phyloP scores from a whole-genome alignment of 306 rosid species.

The Cicer judaicum region DNA sequence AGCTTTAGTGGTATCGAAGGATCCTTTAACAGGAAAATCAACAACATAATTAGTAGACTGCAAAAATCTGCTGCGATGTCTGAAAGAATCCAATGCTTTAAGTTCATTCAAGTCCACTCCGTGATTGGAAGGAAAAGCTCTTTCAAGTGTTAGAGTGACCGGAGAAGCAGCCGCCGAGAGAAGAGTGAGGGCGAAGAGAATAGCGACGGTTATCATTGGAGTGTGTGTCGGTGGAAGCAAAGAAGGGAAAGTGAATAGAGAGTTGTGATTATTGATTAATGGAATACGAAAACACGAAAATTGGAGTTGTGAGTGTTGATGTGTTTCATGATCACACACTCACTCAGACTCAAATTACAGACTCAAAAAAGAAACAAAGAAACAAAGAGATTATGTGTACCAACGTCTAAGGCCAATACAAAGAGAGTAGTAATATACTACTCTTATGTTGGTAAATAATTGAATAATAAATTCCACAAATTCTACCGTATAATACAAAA shows the following conservation, averaged over 20 bases:
- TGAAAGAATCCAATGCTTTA: slow-evolving; percentile 59
- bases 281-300: slow-evolving; percentile 48
- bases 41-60: slow-evolving; percentile 64
- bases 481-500: no score
- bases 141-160: slow-evolving; percentile 63
- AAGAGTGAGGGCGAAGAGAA: slow-evolving; percentile 49
- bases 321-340: slow-evolving; percentile 34
- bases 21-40: slow-evolving; percentile 72
- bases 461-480: no score
- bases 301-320: background rate
- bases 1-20: slow-evolving; percentile 68
- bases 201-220: slow-evolving; percentile 47
- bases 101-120: slow-evolving; percentile 67
- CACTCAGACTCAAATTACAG: no score
- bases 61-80: slow-evolving; percentile 74
- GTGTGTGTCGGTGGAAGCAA: background rate
- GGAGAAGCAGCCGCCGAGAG: slow-evolving; percentile 53
- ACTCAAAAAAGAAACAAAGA: no score
- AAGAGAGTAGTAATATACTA: background rate
- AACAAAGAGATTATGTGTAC: background rate
- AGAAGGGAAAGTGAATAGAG: slow-evolving; percentile 10
- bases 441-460: no score
- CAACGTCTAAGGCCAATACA: background rate
- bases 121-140: slow-evolving; percentile 73
- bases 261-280: background rate